Conservation (phyloP, 2,329 filamentous ascomycete species). For the Cephalotrichum gorgonifer region DNA sequence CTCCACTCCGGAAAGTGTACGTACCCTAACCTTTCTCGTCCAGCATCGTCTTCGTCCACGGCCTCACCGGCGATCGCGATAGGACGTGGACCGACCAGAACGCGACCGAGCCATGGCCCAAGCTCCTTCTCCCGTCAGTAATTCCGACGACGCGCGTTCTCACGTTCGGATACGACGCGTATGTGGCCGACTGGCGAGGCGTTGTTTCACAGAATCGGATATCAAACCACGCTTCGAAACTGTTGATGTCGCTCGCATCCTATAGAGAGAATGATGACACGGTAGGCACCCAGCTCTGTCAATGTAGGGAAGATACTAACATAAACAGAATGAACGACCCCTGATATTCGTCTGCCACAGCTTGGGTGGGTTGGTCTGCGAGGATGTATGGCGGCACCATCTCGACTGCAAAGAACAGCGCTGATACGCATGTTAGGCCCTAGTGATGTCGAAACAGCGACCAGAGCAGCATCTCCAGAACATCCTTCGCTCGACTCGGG, state of each 20-base stretch:
- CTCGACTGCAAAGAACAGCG: conserved; percentile 10
- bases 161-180: conserved; percentile 14
- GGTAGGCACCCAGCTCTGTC: conserved; percentile 5
- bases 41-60: conserved; percentile 62
- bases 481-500: neutral
- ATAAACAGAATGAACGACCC: conserved; percentile 11
- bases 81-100: conserved; percentile 52
- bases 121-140: neutral
- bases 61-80: conserved; percentile 55
- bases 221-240: conserved; percentile 17
- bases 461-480: neutral
- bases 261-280: conserved; percentile 15
- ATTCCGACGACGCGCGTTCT: neutral
- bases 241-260: conserved; percentile 15
- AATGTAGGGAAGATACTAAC: neutral
- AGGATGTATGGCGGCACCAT: conserved; percentile 11
- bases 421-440: neutral
- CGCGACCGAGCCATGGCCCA: conserved; percentile 9
- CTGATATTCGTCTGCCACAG: conserved; percentile 16
- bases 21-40: neutral
- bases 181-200: conserved; percentile 14
- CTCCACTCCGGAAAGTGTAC: neutral
- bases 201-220: conserved; percentile 17
- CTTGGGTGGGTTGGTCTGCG: conserved; percentile 14
- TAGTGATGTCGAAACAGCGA: neutral